These are phyloP conservation scores for Globisporangium ultimum DNA, from an alignment of 352 stramenopile species.

Conservation along the genomic window DNA sequence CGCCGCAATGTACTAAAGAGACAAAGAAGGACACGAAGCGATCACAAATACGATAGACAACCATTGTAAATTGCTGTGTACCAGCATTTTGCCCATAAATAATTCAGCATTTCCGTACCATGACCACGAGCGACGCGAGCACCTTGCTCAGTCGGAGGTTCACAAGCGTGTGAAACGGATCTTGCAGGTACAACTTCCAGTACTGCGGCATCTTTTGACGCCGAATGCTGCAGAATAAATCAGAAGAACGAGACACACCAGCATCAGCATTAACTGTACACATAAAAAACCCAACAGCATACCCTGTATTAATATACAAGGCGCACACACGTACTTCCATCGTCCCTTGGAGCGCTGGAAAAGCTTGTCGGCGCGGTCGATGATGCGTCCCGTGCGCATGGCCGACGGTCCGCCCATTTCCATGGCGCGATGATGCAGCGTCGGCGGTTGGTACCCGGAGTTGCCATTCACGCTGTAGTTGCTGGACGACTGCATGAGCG, in stretches of 20 bases:
- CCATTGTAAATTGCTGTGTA: no score
- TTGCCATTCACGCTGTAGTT: conserved; percentile 13
- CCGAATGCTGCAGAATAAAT: conserved; percentile 47
- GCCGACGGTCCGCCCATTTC: conserved; percentile 7
- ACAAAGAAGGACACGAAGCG: neutral
- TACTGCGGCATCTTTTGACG: conserved; percentile 75
- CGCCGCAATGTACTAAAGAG: conserved; percentile 56
- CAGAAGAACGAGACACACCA: conserved; percentile 2
- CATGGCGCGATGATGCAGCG: conserved; percentile 11
- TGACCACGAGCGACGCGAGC: conserved; percentile 27
- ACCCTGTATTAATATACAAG: no score
- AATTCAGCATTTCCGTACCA: conserved; percentile 26
- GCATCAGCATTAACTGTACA: neutral
- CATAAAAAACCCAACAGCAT: neutral
- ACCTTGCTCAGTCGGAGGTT: conserved; percentile 85
- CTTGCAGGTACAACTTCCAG: conserved; percentile 82
- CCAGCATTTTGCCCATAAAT: neutral
- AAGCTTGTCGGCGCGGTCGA: conserved; percentile 63
- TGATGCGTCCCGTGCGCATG: conserved; percentile 54
- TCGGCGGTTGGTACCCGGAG: conserved; percentile 12
- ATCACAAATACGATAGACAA: no score
- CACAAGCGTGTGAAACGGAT: conserved; percentile 81
- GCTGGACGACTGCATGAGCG: conserved; percentile 14
- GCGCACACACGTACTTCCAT: conserved; percentile 59
- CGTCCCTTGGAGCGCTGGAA: conserved; percentile 70